Evolutionary conservation across 805 yeast genomes (phyloP).

Genomic region (Candida khao-thaluensis): DNA sequence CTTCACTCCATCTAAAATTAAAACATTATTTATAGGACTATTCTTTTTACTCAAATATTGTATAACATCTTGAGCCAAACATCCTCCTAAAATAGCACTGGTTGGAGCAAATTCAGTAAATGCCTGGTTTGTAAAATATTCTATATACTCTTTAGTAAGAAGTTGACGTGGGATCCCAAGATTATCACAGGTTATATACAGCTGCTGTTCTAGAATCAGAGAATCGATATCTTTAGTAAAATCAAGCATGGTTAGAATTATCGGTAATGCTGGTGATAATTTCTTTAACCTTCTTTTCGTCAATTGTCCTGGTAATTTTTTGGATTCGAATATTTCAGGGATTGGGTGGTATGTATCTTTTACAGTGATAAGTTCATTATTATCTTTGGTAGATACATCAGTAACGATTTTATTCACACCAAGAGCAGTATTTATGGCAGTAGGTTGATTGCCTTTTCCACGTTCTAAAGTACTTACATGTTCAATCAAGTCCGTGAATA

Average conservation of each 20-base stretch:
- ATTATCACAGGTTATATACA: slow-evolving; percentile 30
- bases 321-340: slow-evolving; percentile 30
- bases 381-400: slow-evolving; percentile 33
- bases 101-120: slow-evolving; percentile 75
- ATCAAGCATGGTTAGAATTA: slow-evolving; percentile 59
- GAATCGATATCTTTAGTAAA: slow-evolving; percentile 26
- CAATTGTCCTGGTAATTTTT: slow-evolving; percentile 41
- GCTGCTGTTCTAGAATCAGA: slow-evolving; percentile 27
- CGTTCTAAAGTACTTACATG: slow-evolving; percentile 57
- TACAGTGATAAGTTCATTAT: slow-evolving; percentile 43
- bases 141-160: slow-evolving; percentile 41
- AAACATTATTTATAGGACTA: slow-evolving; percentile 77
- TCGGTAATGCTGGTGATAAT: slow-evolving; percentile 58
- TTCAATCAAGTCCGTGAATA: slow-evolving; percentile 72
- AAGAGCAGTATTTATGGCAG: slow-evolving; percentile 45
- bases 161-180: slow-evolving; percentile 41
- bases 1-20: slow-evolving; percentile 69
- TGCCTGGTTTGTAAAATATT: slow-evolving; percentile 47
- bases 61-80: slow-evolving; percentile 85
- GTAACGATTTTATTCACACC: slow-evolving; percentile 46
- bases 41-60: slow-evolving; percentile 75
- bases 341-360: slow-evolving; percentile 39
- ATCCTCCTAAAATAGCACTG: slow-evolving; percentile 86
- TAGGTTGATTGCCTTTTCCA: slow-evolving; percentile 44
- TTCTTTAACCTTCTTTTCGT: slow-evolving; percentile 46